Conservation (phyloP, 495 filamentous ascomycete genomes). For the Penicillium egyptiacum region DNA sequence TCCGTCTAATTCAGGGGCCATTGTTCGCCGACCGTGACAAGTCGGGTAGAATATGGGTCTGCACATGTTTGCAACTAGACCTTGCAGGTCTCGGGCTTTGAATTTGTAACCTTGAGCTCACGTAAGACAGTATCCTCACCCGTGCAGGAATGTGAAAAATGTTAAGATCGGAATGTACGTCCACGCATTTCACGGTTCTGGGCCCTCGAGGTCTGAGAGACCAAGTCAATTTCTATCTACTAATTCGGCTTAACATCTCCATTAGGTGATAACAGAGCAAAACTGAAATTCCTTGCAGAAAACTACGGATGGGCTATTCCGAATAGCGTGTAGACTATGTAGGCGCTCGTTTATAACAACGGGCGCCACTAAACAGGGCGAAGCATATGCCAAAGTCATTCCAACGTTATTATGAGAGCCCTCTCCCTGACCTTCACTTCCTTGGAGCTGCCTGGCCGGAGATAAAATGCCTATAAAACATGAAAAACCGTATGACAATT, state of each 20-base stretch:
- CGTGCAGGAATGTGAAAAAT: constrained; percentile 7
- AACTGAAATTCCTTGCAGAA: not conserved
- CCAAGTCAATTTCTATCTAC: not conserved
- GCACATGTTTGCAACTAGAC: not conserved
- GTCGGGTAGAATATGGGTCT: constrained; percentile 1
- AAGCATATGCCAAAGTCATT: not conserved
- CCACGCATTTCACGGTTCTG: not conserved
- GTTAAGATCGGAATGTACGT: not conserved
- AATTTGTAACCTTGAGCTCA: not conserved
- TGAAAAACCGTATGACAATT: not conserved
- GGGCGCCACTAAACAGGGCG: not conserved
- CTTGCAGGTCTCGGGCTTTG: not conserved
- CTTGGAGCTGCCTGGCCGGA: not conserved
- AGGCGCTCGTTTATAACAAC: not conserved
- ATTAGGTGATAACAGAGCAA: not conserved
- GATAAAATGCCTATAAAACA: not conserved
- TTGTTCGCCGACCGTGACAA: not conserved
- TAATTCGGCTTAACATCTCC: not conserved
- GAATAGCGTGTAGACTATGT: not conserved
- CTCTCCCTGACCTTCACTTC: not conserved
- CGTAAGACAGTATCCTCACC: not conserved
- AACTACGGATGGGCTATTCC: not conserved
- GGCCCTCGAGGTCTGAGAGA: not conserved
- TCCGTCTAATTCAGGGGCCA: not conserved
- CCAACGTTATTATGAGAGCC: not conserved